phyloP scores from a whole-genome alignment of 768 basidiomycete species.

The Boletus sp. region DNA sequence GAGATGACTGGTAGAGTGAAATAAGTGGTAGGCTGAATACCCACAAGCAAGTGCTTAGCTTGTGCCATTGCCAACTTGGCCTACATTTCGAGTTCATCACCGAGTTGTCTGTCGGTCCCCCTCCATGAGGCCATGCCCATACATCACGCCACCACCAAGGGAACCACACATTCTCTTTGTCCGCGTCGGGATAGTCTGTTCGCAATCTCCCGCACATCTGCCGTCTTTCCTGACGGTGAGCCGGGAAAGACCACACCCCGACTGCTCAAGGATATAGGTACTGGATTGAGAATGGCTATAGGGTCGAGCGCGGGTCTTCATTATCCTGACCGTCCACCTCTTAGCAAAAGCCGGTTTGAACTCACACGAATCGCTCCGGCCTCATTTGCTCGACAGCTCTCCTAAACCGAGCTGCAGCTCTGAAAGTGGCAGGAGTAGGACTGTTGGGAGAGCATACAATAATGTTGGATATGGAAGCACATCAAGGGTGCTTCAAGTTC shows the following conservation, averaged over 20 bases:
- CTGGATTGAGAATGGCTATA: conserved; percentile 29
- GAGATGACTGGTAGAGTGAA: neutral
- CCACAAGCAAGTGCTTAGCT: neutral
- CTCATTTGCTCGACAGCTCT: conserved; percentile 54
- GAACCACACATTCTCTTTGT: neutral
- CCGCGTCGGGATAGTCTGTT: neutral
- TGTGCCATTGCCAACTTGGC: conserved; percentile 9
- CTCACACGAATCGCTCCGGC: conserved; percentile 42
- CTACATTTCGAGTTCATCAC: conserved; percentile 23
- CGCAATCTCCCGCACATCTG: conserved; percentile 24
- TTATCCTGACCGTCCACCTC: no score
- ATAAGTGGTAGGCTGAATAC: neutral
- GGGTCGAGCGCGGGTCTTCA: conserved; percentile 20
- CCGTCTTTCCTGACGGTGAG: no score
- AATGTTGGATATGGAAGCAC: conserved; percentile 83
- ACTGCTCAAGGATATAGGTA: conserved; percentile 27
- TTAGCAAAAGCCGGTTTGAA: conserved; percentile 13
- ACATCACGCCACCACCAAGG: neutral
- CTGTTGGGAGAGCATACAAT: conserved; percentile 83
- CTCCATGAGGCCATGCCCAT: conserved; percentile 25
- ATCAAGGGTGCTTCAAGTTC: conserved; percentile 58
- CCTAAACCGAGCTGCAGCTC: conserved; percentile 63
- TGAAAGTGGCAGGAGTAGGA: conserved; percentile 47
- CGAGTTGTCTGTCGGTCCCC: conserved; percentile 28
- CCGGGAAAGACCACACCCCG: conserved; percentile 25